A percentile compares a stretch with the other conserved stretches of the same genome.
These are phyloP conservation scores for Saitozyma podzolica DNA, from an alignment of 768 basidiomycete genomes.

Conservation along the genomic window DNA sequence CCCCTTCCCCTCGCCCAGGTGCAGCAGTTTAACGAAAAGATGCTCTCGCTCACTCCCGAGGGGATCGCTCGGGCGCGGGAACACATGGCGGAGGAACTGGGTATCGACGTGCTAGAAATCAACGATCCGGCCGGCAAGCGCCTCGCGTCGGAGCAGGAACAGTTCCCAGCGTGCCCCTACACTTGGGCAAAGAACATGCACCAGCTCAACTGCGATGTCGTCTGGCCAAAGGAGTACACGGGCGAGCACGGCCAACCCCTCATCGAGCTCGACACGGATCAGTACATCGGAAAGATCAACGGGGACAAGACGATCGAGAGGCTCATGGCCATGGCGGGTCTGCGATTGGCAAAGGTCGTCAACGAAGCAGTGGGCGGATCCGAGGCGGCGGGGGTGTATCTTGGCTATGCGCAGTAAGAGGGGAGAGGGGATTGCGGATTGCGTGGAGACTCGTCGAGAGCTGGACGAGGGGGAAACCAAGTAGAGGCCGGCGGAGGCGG, in stretches of 20 bases:
- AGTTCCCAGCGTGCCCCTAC: conserved; percentile 66
- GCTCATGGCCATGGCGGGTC: conserved; percentile 76
- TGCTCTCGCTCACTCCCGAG: conserved; percentile 3
- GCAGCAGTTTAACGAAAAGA: background rate
- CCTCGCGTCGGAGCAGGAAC: background rate
- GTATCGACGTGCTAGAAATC: no score
- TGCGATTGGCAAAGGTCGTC: conserved; percentile 77
- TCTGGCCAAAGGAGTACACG: conserved; percentile 75
- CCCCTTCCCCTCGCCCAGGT: conserved; percentile 4
- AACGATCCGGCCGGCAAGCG: no score
- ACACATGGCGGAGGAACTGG: no score
- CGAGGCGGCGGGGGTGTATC: conserved; percentile 23
- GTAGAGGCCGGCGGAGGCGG: no score
- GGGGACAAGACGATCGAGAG: conserved; percentile 73
- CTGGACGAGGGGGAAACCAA: background rate
- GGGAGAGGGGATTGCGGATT: background rate
- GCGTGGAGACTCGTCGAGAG: background rate
- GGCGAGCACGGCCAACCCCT: conserved; percentile 52
- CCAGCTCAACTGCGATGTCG: conserved; percentile 74
- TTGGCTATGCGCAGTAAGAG: conserved; percentile 3
- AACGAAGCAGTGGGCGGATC: conserved; percentile 65
- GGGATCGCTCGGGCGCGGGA: background rate
- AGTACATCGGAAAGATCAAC: conserved; percentile 71
- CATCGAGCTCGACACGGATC: conserved; percentile 76
- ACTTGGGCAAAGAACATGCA: conserved; percentile 75